Percentiles rank a stretch among this genome's conserved stretches.
These are phyloP conservation scores for Cladosporium oxysporum DNA, from an alignment of 2,329 filamentous ascomycete species.

Conservation along the genomic window DNA sequence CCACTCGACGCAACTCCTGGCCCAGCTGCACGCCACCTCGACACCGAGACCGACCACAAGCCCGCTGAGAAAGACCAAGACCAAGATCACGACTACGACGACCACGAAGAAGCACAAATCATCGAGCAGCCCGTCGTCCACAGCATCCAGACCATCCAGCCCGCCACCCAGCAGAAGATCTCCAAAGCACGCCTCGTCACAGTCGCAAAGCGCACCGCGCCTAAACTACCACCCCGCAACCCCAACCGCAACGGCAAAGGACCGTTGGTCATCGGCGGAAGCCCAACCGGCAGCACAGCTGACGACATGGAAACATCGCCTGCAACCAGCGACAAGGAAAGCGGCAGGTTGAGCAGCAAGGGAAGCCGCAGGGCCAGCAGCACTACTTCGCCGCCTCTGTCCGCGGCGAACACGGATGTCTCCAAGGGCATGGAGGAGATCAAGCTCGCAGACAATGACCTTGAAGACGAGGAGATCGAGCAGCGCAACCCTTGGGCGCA, in stretches of 20 bases:
- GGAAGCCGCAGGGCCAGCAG: conserved; percentile 12
- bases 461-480: conserved; percentile 25
- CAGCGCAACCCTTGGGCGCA: conserved; percentile 29
- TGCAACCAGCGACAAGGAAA: conserved; percentile 10
- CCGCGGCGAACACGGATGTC: neutral
- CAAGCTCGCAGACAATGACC: conserved; percentile 21
- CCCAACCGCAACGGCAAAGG: conserved; percentile 53
- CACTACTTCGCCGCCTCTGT: neutral
- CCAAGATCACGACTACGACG: conserved; percentile 47
- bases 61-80: conserved; percentile 28
- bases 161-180: conserved; percentile 44
- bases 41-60: neutral
- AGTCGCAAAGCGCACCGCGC: conserved; percentile 77
- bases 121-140: conserved; percentile 51
- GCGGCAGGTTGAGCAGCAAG: conserved; percentile 4
- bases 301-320: conserved; percentile 38
- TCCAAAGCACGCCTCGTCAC: conserved; percentile 79
- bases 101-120: conserved; percentile 53
- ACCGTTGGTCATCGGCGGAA: conserved; percentile 25
- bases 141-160: conserved; percentile 68
- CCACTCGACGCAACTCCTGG: conserved; percentile 20
- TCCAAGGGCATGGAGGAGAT: conserved; percentile 23
- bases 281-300: conserved; percentile 24
- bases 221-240: conserved; percentile 75
- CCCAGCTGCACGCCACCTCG: neutral